These are phyloP conservation scores for Kalmanozyma brasiliensis DNA, from an alignment of 1,284 basidiomycete genomes.

Conservation along the genomic window DNA sequence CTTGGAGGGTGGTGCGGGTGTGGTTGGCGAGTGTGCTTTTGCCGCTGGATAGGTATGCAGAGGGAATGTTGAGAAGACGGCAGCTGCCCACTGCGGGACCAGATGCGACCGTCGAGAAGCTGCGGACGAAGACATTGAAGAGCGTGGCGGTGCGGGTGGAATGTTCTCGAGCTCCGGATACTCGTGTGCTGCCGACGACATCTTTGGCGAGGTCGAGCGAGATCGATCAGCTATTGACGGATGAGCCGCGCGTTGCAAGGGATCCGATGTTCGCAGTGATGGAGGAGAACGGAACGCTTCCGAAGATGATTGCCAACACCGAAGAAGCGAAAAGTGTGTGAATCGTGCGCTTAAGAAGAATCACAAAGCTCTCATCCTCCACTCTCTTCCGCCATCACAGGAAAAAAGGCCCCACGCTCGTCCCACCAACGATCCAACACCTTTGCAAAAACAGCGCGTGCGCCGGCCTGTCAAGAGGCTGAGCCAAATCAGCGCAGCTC, in stretches of 20 bases:
- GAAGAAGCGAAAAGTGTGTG: no score
- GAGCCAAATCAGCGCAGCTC: no score
- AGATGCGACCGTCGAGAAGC: slow-evolving; percentile 5
- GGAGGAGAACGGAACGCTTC: neutral
- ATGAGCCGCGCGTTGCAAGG: no score
- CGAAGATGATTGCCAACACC: no score
- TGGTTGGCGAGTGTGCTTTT: slow-evolving; percentile 18
- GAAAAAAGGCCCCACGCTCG: no score
- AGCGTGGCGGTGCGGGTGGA: slow-evolving; percentile 46
- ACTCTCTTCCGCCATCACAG: no score
- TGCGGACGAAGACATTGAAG: slow-evolving; percentile 17
- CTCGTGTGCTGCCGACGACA: slow-evolving; percentile 12
- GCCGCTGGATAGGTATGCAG: slow-evolving; percentile 43
- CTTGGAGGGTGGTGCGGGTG: slow-evolving; percentile 21
- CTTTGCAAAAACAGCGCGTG: no score
- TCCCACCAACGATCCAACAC: no score
- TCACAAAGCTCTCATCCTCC: no score
- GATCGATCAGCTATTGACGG: no score
- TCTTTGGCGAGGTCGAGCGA: neutral
- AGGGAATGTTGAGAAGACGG: slow-evolving; percentile 47
- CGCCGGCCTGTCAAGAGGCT: no score
- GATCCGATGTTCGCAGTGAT: neutral
- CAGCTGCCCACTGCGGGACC: slow-evolving; percentile 36
- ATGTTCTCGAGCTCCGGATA: slow-evolving; percentile 54
- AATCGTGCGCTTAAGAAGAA: no score